Conservation (phyloP, 768 basidiomycete genomes). For the Asterophora parasitica region DNA sequence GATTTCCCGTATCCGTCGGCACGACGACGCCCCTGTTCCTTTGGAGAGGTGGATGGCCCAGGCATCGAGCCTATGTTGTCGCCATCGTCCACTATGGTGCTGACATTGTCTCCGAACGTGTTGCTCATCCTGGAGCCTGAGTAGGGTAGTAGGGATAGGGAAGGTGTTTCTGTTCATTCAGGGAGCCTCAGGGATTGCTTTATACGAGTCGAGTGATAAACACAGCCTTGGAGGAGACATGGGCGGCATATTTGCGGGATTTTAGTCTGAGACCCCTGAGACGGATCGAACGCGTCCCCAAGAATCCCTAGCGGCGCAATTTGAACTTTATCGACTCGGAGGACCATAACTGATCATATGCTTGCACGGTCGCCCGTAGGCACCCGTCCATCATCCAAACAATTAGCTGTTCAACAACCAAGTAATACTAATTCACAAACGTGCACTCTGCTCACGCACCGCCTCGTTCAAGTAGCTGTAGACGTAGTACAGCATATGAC, state of each 20-base stretch:
- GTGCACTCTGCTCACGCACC: no score
- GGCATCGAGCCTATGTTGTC: conserved; percentile 33
- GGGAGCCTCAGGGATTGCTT: neutral
- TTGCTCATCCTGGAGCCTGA: conserved; percentile 25
- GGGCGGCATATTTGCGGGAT: neutral
- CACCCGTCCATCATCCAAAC: no score
- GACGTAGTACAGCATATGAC: no score
- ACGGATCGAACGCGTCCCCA: no score
- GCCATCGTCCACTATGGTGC: conserved; percentile 37
- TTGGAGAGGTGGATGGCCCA: conserved; percentile 17
- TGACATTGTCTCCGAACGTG: conserved; percentile 35
- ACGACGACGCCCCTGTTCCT: conserved; percentile 12
- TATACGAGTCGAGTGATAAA: neutral
- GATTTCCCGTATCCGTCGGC: conserved; percentile 9
- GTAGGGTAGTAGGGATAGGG: neutral
- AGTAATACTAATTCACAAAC: no score
- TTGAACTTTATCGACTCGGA: no score
- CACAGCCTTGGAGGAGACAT: neutral
- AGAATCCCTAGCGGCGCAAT: no score
- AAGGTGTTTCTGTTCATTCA: neutral
- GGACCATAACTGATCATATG: no score
- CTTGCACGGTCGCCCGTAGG: no score
- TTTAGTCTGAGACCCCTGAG: no score
- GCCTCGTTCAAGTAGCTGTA: no score
- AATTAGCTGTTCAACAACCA: no score